Conservation (phyloP, 1,139 yeast species). For the Suhomyces bokatorum region DNA sequence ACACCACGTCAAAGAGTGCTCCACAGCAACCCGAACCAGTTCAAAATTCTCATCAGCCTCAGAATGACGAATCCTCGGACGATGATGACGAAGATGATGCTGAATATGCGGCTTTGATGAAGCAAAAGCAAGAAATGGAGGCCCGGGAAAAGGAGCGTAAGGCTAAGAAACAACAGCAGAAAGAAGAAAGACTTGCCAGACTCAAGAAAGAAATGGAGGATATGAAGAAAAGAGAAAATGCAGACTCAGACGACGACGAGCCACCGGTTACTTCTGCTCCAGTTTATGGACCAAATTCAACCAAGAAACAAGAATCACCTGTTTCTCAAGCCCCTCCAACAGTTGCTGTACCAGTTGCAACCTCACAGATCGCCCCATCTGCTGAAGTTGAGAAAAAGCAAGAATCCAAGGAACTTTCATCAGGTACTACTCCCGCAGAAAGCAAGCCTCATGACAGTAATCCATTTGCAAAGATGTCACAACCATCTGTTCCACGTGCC, state of each 20-base stretch:
- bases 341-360: not conserved
- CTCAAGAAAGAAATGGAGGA: slow-evolving; percentile 65
- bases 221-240: slow-evolving; percentile 38
- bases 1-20: not conserved
- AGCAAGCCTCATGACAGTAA: slow-evolving; percentile 33
- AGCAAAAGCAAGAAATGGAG: slow-evolving; percentile 51
- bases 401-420: not conserved
- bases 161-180: slow-evolving; percentile 48
- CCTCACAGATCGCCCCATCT: no score
- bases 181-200: slow-evolving; percentile 61
- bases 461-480: slow-evolving; percentile 37
- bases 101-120: slow-evolving; percentile 47
- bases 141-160: slow-evolving; percentile 49
- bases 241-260: slow-evolving; percentile 39
- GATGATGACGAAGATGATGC: slow-evolving; percentile 50
- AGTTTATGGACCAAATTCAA: slow-evolving; percentile 28
- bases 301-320: slow-evolving; percentile 7
- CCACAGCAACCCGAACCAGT: not conserved
- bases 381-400: slow-evolving; percentile 5
- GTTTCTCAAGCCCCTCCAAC: not conserved
- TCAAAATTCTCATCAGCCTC: not conserved
- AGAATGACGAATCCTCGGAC: slow-evolving; percentile 26
- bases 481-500: slow-evolving; percentile 17
- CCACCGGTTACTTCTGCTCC: slow-evolving; percentile 31
- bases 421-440: not conserved